phyloP scores from a whole-genome alignment of 2,329 filamentous ascomycete genomes.

The Penicillium sclerotigenum region DNA sequence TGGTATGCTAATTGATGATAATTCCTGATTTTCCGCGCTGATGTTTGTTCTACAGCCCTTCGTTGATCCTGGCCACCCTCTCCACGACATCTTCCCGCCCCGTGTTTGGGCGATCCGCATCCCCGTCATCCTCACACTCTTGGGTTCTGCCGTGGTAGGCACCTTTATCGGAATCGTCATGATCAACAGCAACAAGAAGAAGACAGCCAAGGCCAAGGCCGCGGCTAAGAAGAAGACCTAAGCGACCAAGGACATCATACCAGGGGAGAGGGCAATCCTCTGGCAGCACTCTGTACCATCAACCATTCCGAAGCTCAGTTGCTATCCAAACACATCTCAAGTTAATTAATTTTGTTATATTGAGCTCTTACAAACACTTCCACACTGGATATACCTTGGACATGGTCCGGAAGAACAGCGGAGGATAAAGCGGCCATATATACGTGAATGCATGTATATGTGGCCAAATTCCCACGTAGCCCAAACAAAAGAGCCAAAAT shows the following conservation, averaged over 20 bases:
- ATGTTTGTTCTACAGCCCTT: conserved; percentile 66
- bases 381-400: background rate
- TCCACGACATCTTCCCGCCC: conserved; percentile 92
- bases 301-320: background rate
- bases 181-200: conserved; percentile 98
- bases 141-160: conserved; percentile 89
- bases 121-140: conserved; percentile 89
- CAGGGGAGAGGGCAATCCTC: background rate
- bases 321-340: conserved; percentile 1
- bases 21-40: background rate
- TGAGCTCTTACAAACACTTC: background rate
- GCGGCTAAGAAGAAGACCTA: conserved; percentile 82
- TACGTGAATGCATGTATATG: background rate
- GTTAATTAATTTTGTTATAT: conserved; percentile 5
- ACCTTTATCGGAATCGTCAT: conserved; percentile 96
- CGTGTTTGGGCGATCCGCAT: conserved; percentile 99
- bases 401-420: background rate
- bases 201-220: conserved; percentile 87
- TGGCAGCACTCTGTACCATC: conserved; percentile 4
- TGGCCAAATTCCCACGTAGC: background rate
- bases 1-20: conserved; percentile 59
- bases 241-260: conserved; percentile 19
- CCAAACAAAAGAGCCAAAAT: background rate
- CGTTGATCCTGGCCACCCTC: conserved; percentile 88
- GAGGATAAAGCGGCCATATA: background rate